A percentile compares a stretch with the other conserved stretches of the same genome.
phyloP scores from a whole-genome alignment of 1,284 basidiomycete genomes.

The Rugosomyces carneus region DNA sequence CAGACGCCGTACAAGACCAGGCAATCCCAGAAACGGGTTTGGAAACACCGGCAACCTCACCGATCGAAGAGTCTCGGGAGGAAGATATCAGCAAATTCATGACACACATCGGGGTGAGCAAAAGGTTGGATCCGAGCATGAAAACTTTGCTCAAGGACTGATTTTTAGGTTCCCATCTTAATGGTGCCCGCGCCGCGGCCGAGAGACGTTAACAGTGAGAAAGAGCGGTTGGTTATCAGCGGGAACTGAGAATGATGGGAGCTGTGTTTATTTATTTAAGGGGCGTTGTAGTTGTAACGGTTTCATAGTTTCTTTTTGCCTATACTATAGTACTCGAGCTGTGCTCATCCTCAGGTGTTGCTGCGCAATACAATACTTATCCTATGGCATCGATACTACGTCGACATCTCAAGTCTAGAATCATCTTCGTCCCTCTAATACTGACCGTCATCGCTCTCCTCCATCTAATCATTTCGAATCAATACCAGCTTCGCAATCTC shows the following conservation, averaged over 20 bases:
- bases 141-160: no score
- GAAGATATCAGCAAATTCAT: conserved; percentile 15
- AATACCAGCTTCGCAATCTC: conserved; percentile 42
- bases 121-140: conserved; percentile 1
- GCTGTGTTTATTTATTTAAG: no score
- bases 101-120: conserved; percentile 35
- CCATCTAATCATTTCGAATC: conserved; percentile 32
- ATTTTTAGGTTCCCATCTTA: conserved; percentile 27
- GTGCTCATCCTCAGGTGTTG: conserved; percentile 16
- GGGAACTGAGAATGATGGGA: neutral
- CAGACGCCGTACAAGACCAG: conserved; percentile 1
- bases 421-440: conserved; percentile 25
- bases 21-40: conserved; percentile 3
- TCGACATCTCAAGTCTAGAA: conserved; percentile 19
- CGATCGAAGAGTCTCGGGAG: conserved; percentile 6
- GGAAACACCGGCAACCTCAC: conserved; percentile 25
- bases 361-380: conserved; percentile 16
- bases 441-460: conserved; percentile 23
- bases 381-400: conserved; percentile 26
- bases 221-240: neutral
- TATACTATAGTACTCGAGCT: no score
- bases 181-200: conserved; percentile 29
- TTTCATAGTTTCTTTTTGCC: neutral
- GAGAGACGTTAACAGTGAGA: conserved; percentile 3
- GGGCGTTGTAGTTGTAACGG: neutral